These are phyloP conservation scores for Melanomma pulvis-pyrius DNA, from an alignment of 495 filamentous ascomycete species.

Conservation along the genomic window DNA sequence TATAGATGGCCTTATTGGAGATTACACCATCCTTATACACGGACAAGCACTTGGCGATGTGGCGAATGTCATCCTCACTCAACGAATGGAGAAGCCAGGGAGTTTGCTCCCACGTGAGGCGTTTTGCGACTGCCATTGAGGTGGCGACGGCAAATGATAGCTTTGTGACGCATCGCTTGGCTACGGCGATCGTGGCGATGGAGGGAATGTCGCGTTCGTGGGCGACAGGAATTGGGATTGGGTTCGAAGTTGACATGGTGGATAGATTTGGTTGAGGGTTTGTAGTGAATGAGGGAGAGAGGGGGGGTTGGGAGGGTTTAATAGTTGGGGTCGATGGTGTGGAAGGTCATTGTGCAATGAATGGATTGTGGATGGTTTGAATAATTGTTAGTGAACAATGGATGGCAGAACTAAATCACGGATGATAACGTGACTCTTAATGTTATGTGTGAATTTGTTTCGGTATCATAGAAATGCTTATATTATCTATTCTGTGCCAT, in stretches of 20 bases:
- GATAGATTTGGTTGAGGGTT: background rate
- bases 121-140: constrained; percentile 5
- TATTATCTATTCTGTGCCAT: too few species aligned
- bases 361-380: background rate
- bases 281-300: background rate
- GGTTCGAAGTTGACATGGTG: background rate
- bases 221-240: background rate
- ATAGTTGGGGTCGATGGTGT: background rate
- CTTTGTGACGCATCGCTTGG: background rate
- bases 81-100: constrained; percentile 4
- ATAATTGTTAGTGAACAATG: background rate
- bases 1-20: background rate
- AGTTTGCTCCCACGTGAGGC: constrained; percentile 21
- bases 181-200: background rate
- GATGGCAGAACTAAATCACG: background rate
- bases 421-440: too few species aligned
- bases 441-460: too few species aligned
- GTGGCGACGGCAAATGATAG: background rate
- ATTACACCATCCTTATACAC: background rate
- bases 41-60: background rate
- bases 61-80: background rate
- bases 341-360: background rate
- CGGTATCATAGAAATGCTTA: too few species aligned
- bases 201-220: background rate
- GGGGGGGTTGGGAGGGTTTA: background rate